phyloP scores from a whole-genome alignment of 495 filamentous ascomycete species.

The Bacidia gigantensis region DNA sequence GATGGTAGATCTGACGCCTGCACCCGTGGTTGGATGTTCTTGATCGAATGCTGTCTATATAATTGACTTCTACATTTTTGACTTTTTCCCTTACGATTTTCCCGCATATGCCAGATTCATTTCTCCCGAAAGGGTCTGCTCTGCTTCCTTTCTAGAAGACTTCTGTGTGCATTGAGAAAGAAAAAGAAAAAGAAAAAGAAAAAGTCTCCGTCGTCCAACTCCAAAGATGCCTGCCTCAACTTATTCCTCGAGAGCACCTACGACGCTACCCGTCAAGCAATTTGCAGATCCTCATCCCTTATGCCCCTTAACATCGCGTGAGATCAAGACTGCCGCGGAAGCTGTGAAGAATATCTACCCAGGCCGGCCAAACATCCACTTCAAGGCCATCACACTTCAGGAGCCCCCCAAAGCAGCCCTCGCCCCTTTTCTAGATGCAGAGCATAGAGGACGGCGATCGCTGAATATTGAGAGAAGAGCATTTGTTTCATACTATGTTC shows the following conservation, averaged over 20 bases:
- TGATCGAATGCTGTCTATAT: neutral
- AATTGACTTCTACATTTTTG: neutral
- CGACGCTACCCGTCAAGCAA: constrained; percentile 8
- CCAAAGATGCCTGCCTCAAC: neutral
- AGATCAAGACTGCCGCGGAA: constrained; percentile 18
- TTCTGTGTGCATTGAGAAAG: neutral
- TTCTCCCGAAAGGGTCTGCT: neutral
- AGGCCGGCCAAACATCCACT: constrained; percentile 29
- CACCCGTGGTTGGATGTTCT: neutral
- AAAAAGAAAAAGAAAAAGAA: too few relatives aligned
- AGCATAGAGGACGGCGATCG: constrained; percentile 24
- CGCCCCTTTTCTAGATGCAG: constrained; percentile 39
- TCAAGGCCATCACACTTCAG: constrained; percentile 51
- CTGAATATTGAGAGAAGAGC: constrained; percentile 35
- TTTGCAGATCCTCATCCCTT: constrained; percentile 18
- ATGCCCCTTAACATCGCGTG: constrained; percentile 18
- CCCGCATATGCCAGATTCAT: neutral
- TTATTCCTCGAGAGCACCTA: neutral
- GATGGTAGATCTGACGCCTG: neutral
- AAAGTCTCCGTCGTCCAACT: neutral
- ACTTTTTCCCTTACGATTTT: neutral
- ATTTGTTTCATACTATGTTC: constrained; percentile 50
- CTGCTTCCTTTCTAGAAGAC: constrained; percentile 10
- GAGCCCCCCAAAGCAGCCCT: constrained; percentile 51
- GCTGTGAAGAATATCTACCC: constrained; percentile 17